Percentiles rank a stretch among this genome's conserved stretches.
Evolutionary conservation across 2,329 filamentous ascomycete genomes (phyloP).

Genomic region (Ceratocystis huliohia): DNA sequence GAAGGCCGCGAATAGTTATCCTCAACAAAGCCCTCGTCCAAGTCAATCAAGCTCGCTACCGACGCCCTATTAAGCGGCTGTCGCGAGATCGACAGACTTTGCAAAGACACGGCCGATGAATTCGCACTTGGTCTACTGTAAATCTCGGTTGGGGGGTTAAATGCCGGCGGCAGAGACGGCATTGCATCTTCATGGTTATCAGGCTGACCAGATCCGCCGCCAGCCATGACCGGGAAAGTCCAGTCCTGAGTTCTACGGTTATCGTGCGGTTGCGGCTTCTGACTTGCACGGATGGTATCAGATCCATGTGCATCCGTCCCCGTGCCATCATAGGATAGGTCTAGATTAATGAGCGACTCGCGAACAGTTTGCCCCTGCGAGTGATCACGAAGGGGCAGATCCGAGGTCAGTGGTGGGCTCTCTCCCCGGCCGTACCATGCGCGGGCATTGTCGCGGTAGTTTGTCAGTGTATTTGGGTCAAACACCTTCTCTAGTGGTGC

Average conservation of each 20-base stretch:
- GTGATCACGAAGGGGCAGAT: conserved; percentile 34
- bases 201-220: conserved; percentile 13
- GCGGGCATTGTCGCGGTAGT: conserved; percentile 35
- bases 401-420: conserved; percentile 28
- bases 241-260: conserved; percentile 36
- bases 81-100: neutral
- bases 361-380: conserved; percentile 29
- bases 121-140: conserved; percentile 17
- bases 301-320: conserved; percentile 1
- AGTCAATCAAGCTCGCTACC: conserved; percentile 29
- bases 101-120: conserved; percentile 6
- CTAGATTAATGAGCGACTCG: conserved; percentile 38
- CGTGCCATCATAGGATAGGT: conserved; percentile 29
- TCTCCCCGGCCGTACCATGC: conserved; percentile 31
- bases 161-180: neutral
- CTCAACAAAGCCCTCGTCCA: conserved; percentile 26
- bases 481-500: conserved; percentile 37
- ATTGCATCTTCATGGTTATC: conserved; percentile 15
- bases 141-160: conserved; percentile 16
- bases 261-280: conserved; percentile 19
- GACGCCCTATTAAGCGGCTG: conserved; percentile 27
- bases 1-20: conserved; percentile 20
- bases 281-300: conserved; percentile 16
- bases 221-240: conserved; percentile 32
- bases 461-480: conserved; percentile 36